phyloP scores from a whole-genome alignment of 2,329 filamentous ascomycete species.

The Emmonsiellopsis sp. region DNA sequence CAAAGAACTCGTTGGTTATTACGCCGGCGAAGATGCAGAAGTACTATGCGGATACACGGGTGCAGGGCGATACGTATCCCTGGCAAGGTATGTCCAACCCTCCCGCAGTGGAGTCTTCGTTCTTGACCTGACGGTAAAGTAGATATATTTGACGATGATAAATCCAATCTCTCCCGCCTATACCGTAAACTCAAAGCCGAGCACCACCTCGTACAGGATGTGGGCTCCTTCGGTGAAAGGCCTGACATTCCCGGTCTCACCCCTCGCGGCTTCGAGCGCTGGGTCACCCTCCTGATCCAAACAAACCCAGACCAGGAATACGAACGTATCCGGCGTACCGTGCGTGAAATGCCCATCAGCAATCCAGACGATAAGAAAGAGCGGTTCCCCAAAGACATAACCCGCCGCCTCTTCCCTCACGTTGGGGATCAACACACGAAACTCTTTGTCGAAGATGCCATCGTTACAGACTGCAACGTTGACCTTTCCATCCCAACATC shows the following conservation, averaged over 20 bases:
- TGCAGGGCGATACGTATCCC: slow-evolving; percentile 57
- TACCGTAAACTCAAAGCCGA: slow-evolving; percentile 47
- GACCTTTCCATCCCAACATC: slow-evolving; percentile 33
- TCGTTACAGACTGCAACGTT: slow-evolving; percentile 45
- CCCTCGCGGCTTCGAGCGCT: slow-evolving; percentile 57
- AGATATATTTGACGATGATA: slow-evolving; percentile 46
- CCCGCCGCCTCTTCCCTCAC: slow-evolving; percentile 60
- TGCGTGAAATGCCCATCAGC: slow-evolving; percentile 61
- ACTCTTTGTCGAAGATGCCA: slow-evolving; percentile 50
- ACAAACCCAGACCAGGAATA: slow-evolving; percentile 70
- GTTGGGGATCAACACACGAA: slow-evolving; percentile 47
- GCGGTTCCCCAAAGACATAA: slow-evolving; percentile 68
- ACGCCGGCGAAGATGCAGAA: slow-evolving; percentile 64
- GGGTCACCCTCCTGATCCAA: slow-evolving; percentile 63
- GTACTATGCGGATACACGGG: slow-evolving; percentile 60
- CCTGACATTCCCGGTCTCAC: slow-evolving; percentile 58
- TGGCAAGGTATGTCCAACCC: slow-evolving; percentile 48
- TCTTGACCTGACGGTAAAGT: slow-evolving; percentile 1
- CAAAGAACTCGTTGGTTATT: slow-evolving; percentile 60
- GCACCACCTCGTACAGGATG: slow-evolving; percentile 55
- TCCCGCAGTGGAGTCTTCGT: not conserved
- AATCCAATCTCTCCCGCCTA: slow-evolving; percentile 48
- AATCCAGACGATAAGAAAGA: slow-evolving; percentile 58
- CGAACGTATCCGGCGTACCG: slow-evolving; percentile 57
- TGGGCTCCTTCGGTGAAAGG: slow-evolving; percentile 33